These are phyloP conservation scores for Amesomyces nigricolor DNA, from an alignment of 2,329 filamentous ascomycete genomes.

Conservation along the genomic window DNA sequence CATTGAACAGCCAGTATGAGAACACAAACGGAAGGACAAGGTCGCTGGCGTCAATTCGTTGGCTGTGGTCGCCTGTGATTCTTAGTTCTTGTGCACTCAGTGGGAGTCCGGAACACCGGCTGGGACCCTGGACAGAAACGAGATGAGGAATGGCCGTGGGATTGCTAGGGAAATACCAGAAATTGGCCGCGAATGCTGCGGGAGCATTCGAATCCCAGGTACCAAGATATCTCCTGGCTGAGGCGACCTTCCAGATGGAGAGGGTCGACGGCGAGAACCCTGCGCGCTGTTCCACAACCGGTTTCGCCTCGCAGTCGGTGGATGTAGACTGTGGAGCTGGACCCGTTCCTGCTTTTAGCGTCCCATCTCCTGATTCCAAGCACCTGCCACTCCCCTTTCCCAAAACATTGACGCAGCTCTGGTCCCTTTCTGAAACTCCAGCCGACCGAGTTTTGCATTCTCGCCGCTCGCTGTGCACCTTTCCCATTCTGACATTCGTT, in stretches of 20 bases:
- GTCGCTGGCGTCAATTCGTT: too few relatives aligned
- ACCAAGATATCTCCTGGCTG: constrained; percentile 2
- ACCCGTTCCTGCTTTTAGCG: constrained; percentile 7
- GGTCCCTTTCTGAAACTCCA: constrained; percentile 12
- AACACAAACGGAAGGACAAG: too few relatives aligned
- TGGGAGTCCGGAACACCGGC: too few relatives aligned
- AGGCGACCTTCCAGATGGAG: not conserved
- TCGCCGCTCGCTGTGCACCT: constrained; percentile 7
- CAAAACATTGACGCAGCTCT: not conserved
- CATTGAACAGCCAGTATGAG: too few relatives aligned
- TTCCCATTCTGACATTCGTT: constrained; percentile 23
- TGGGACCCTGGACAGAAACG: not conserved
- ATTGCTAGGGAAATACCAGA: not conserved
- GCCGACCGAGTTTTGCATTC: constrained; percentile 5
- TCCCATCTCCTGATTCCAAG: not conserved
- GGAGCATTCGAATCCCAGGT: not conserved
- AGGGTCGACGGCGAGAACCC: not conserved
- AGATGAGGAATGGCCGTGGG: constrained; percentile 4
- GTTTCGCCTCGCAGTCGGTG: constrained; percentile 1
- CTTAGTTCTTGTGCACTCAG: not conserved
- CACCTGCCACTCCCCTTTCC: not conserved
- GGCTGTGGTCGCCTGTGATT: not conserved
- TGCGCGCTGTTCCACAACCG: constrained; percentile 4
- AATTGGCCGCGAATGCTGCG: not conserved
- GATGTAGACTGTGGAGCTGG: not conserved